A percentile compares a stretch with the other conserved stretches of the same genome.
Evolutionary conservation across 1,284 basidiomycete genomes (phyloP).

Genomic region (Amylostereum areolatum): DNA sequence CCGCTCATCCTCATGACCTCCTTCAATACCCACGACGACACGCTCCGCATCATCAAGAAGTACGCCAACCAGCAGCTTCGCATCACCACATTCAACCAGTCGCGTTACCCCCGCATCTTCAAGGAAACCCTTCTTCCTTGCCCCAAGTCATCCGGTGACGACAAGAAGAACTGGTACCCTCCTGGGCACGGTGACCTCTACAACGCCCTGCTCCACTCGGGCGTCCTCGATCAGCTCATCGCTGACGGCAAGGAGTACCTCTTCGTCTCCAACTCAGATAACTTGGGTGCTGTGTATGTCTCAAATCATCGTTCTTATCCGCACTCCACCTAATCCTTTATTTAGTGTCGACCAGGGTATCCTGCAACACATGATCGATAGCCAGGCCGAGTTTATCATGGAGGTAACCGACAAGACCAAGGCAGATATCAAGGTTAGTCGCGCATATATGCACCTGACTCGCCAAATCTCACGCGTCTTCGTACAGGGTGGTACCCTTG

Average conservation of each 20-base stretch:
- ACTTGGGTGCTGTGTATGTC: conserved; percentile 95
- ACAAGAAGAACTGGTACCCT: conserved; percentile 98
- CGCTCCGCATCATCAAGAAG: conserved; percentile 97
- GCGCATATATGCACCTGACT: background rate
- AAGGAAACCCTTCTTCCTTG: conserved; percentile 92
- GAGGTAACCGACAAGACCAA: conserved; percentile 99
- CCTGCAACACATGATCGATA: conserved; percentile 83
- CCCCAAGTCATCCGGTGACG: conserved; percentile 80
- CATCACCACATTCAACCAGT: conserved; percentile 97
- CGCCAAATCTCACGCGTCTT: background rate
- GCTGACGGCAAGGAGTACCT: conserved; percentile 98
- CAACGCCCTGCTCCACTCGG: conserved; percentile 91
- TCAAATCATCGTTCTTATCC: background rate
- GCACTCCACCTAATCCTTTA: conserved; percentile 18
- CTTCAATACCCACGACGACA: conserved; percentile 98
- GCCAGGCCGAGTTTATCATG: conserved; percentile 84
- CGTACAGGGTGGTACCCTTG: conserved; percentile 86
- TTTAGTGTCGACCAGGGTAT: conserved; percentile 69
- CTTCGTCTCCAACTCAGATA: conserved; percentile 99
- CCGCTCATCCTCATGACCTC: conserved; percentile 99
- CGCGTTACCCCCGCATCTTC: conserved; percentile 94
- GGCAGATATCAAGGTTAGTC: conserved; percentile 85
- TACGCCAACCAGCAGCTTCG: conserved; percentile 97
- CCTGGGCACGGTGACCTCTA: conserved; percentile 98
- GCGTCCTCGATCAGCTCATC: conserved; percentile 92